These are phyloP conservation scores for Pharus latifolius DNA, from an alignment of 176 grass and related monocot genomes.

Conservation along the genomic window DNA sequence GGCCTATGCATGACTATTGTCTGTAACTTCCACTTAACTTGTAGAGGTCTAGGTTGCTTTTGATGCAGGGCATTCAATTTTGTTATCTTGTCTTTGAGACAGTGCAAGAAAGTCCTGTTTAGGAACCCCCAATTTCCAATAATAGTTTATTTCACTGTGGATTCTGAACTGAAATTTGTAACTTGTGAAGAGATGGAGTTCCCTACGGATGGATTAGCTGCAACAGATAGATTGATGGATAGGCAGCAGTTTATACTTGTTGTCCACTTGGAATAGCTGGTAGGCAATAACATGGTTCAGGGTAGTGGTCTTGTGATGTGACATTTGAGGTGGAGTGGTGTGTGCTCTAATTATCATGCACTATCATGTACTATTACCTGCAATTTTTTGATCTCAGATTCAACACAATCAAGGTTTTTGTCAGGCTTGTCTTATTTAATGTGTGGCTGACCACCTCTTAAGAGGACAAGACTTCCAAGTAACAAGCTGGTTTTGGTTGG, in stretches of 20 bases:
- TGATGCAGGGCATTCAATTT: conserved; percentile 16
- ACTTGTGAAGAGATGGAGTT: conserved; percentile 14
- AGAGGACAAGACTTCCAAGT: conserved; percentile 21
- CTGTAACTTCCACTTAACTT: conserved; percentile 7
- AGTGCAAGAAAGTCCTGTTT: background rate
- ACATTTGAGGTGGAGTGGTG: conserved; percentile 26
- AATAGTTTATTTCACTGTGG: background rate
- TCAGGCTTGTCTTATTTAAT: conserved; percentile 36
- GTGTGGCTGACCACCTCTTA: conserved; percentile 13
- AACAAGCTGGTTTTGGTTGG: conserved; percentile 39
- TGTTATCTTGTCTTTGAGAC: conserved; percentile 24
- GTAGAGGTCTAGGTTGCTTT: conserved; percentile 25
- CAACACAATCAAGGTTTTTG: conserved; percentile 39
- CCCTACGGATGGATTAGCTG: background rate
- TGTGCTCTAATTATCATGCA: conserved; percentile 42
- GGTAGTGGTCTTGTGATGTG: conserved; percentile 24
- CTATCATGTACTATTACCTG: conserved; percentile 16
- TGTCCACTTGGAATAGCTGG: conserved; percentile 32
- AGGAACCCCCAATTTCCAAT: conserved; percentile 12
- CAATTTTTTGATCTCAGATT: conserved; percentile 37
- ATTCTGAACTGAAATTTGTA: background rate
- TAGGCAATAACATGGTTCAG: conserved; percentile 22
- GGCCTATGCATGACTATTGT: conserved; percentile 30
- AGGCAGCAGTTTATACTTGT: conserved; percentile 1
- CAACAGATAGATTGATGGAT: background rate